Percentiles rank a stretch among this genome's conserved stretches.
Conservation (phyloP, 306 rosid species). For the Abrus pulchellus region DNA sequence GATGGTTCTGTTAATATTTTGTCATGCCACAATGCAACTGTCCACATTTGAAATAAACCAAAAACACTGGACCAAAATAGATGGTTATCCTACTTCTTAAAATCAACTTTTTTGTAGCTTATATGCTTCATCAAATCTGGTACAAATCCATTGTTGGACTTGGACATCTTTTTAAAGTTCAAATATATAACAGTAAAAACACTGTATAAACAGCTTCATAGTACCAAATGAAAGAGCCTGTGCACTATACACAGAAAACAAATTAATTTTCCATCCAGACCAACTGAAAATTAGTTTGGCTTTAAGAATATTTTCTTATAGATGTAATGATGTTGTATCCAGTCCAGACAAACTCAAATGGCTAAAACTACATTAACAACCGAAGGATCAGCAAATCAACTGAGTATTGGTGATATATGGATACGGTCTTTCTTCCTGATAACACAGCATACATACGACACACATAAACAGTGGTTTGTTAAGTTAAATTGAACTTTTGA, state of each 20-base stretch:
- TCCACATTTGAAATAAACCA: slow-evolving; percentile 30
- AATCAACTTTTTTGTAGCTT: slow-evolving; percentile 15
- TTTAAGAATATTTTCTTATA: neutral
- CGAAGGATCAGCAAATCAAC: slow-evolving; percentile 16
- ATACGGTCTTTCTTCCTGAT: slow-evolving; percentile 22
- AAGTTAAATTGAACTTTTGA: slow-evolving; percentile 37
- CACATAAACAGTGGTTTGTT: slow-evolving; percentile 30
- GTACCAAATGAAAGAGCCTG: neutral
- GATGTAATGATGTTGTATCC: slow-evolving; percentile 9
- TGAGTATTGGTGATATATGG: neutral
- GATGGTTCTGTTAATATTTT: slow-evolving; percentile 28
- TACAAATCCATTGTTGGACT: slow-evolving; percentile 32
- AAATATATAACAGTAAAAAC: slow-evolving; percentile 19
- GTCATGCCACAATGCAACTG: slow-evolving; percentile 14
- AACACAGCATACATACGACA: slow-evolving; percentile 32
- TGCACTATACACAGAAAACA: slow-evolving; percentile 15
- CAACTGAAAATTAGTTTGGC: neutral
- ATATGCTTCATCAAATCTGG: slow-evolving; percentile 31
- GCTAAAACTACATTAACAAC: slow-evolving; percentile 30
- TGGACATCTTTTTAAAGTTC: slow-evolving; percentile 26
- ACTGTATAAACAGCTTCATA: neutral
- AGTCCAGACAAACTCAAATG: slow-evolving; percentile 33
- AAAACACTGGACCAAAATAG: slow-evolving; percentile 17
- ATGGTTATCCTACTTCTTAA: neutral
- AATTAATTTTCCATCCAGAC: slow-evolving; percentile 18